A percentile compares a stretch with the other conserved stretches of the same genome.
Conservation (phyloP, 73 alveolate species). For the Paramecium tetraurelia region DNA sequence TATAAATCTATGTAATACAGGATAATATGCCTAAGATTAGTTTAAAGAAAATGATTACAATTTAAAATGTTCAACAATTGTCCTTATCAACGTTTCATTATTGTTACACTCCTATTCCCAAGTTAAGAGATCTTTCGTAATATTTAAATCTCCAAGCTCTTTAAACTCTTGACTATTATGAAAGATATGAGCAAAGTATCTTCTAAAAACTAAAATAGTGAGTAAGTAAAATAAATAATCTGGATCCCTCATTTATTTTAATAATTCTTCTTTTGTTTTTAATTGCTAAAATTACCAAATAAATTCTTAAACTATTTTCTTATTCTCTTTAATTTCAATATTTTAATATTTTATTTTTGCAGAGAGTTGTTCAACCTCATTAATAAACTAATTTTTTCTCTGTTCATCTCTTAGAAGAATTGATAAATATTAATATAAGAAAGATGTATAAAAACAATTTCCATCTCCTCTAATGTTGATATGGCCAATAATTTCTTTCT, state of each 20-base stretch:
- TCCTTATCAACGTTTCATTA: background rate
- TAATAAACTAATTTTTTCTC: background rate
- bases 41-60: background rate
- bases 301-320: background rate
- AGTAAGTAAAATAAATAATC: background rate
- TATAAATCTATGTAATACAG: background rate
- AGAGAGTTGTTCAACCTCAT: background rate
- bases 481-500: background rate
- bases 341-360: background rate
- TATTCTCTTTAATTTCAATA: background rate
- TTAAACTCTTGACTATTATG: background rate
- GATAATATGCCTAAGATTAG: background rate
- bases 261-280: background rate
- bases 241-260: background rate
- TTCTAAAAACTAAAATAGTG: background rate
- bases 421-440: background rate
- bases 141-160: background rate
- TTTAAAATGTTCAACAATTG: background rate
- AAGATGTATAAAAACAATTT: conserved; percentile 16
- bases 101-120: background rate
- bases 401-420: background rate
- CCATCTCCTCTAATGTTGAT: conserved; percentile 9
- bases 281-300: background rate
- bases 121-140: background rate
- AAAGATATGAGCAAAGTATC: background rate